Base-by-base conservation (phyloP, 306 rosid genomes). In the Arachis hypogaea region DNA sequence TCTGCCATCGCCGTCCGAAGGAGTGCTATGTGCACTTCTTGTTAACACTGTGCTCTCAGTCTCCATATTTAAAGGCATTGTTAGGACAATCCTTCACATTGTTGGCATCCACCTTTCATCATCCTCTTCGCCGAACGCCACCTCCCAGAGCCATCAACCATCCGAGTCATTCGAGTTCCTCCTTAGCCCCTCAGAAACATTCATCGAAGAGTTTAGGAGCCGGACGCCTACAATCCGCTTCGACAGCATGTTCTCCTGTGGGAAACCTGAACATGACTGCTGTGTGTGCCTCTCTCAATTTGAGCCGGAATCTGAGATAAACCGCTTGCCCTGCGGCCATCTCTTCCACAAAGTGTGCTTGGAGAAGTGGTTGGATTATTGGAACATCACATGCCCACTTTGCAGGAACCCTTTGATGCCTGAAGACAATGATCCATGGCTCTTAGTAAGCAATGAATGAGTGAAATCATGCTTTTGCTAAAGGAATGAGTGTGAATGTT, bases 1-100 rank as follows among this genome's bases (percentile, higher is more conserved):
- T 88, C 96, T 94, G 7, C 97, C 98, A 76, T 85, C 98, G 78
- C 96, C 93, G 76, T 89, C 96, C 29, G 96, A 91, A 86, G 98
- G 98, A 77, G 89, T 94, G 11, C 70, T 91, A 4, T 88, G 94
- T 75, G 80, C 82, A 40, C 76, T 91, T 66, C 9, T 94, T 50
- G 90, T 88, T 33, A 94, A 94, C 86, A 87, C 95, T 18, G 92
- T 91, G 2, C 66, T 88, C 14, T 89, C 97, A 54, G 71, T 94
- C 68, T 91, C 97, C 78, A 79, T 89, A 55, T 75, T 94, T 73
- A 94, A 91, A 64, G 93, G 91, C 82, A 77, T 91, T 72, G 80
- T 94, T 61, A 81, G 89, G 73, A 81, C 92, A 40, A 81, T 94
- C 84, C 89, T 91, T 14, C 91, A 85, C 44, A 59, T 88, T 50